Evolutionary conservation across 2,329 filamentous ascomycete genomes (phyloP).

Genomic region (Zymoseptoria passerinii): DNA sequence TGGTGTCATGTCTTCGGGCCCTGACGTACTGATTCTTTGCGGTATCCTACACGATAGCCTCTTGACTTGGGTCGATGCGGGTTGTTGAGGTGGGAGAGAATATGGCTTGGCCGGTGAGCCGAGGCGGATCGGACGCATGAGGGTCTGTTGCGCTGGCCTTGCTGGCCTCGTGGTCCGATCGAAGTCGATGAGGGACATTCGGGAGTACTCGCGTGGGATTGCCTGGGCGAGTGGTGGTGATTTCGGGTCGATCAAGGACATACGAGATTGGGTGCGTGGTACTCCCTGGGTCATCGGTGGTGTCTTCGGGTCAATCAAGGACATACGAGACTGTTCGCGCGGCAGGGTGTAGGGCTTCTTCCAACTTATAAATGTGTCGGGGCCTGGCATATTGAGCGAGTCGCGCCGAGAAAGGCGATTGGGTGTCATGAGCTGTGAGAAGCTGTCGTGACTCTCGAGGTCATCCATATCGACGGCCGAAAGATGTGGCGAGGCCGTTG

Average conservation of each 20-base stretch:
- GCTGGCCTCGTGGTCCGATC: conserved; percentile 1
- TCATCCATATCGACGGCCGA: conserved; percentile 16
- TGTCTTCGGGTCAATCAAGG: neutral
- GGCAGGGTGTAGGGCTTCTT: neutral
- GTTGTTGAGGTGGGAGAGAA: conserved; percentile 17
- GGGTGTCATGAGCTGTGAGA: conserved; percentile 24
- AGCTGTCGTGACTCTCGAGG: conserved; percentile 24
- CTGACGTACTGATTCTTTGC: neutral
- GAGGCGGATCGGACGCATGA: conserved; percentile 20
- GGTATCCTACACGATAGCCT: neutral
- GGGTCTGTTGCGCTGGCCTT: conserved; percentile 10
- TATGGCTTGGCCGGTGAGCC: conserved; percentile 24
- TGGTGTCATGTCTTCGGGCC: neutral
- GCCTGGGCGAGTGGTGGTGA: neutral
- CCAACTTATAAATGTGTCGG: neutral
- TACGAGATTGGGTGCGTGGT: conserved; percentile 2
- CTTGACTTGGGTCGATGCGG: neutral
- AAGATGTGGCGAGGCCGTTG: conserved; percentile 6
- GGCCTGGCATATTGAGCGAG: conserved; percentile 4
- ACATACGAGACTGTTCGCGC: conserved; percentile 4
- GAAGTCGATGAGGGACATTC: conserved; percentile 11
- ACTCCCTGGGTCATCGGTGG: conserved; percentile 1
- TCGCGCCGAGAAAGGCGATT: conserved; percentile 10
- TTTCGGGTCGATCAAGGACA: conserved; percentile 1
- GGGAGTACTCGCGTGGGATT: conserved; percentile 10